A percentile compares a stretch with the other conserved stretches of the same genome.
Conservation (phyloP, 2,329 filamentous ascomycete species). For the Penicillium paneum region DNA sequence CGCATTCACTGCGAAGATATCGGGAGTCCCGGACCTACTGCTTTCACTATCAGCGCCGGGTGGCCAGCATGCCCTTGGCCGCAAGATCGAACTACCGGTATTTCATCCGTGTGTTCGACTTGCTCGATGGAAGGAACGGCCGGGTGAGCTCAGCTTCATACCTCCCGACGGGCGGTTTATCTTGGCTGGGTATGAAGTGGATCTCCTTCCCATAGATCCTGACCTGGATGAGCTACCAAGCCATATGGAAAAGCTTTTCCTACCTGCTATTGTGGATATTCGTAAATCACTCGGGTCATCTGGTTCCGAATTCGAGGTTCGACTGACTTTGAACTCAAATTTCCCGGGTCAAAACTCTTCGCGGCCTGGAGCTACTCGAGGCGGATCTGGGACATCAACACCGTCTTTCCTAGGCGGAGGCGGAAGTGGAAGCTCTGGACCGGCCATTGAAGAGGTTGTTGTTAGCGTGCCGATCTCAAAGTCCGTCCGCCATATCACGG, state of each 20-base stretch:
- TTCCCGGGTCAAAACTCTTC: constrained; percentile 52
- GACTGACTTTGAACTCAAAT: constrained; percentile 67
- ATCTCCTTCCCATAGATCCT: constrained; percentile 71
- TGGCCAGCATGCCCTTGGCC: constrained; percentile 70
- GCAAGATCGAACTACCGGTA: constrained; percentile 79
- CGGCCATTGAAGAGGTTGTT: constrained; percentile 69
- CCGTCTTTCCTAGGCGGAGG: constrained; percentile 50
- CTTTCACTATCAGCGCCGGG: constrained; percentile 76
- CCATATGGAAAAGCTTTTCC: constrained; percentile 62
- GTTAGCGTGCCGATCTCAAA: constrained; percentile 76
- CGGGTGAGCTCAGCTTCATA: constrained; percentile 91
- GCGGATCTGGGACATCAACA: constrained; percentile 48
- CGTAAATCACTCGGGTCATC: constrained; percentile 71
- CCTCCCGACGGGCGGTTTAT: constrained; percentile 94
- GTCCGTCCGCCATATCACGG: constrained; percentile 76
- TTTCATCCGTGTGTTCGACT: constrained; percentile 95
- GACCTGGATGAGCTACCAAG: constrained; percentile 55
- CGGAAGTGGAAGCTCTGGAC: constrained; percentile 57
- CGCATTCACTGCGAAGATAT: constrained; percentile 92
- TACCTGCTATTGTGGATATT: constrained; percentile 79
- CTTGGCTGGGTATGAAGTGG: constrained; percentile 89
- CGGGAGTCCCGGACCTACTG: constrained; percentile 86
- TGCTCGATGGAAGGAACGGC: constrained; percentile 81
- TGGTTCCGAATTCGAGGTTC: constrained; percentile 85
- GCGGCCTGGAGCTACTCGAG: constrained; percentile 37